These are phyloP conservation scores for Rhizophagus prolifer DNA, from an alignment of 192 early-diverging fungal genomes.

Conservation along the genomic window DNA sequence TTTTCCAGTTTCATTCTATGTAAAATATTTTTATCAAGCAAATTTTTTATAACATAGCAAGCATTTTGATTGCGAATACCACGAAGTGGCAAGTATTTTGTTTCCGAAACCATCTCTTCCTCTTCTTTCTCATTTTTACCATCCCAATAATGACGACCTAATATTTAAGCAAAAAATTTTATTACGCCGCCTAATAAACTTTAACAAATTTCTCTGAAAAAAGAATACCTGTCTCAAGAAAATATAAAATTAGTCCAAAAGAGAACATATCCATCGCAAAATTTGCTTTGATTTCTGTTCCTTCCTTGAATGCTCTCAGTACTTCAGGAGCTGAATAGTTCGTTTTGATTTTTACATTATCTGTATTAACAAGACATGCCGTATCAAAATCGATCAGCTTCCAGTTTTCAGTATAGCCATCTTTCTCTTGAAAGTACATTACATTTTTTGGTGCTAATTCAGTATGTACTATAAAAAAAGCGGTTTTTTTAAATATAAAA, in stretches of 20 bases:
- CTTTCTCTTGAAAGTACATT: constrained; percentile 8
- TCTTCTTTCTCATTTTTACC: neutral
- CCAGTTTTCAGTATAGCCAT: neutral
- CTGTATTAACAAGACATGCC: neutral
- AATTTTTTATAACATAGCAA: neutral
- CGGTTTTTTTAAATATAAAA: too few relatives aligned
- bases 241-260: constrained; percentile 16
- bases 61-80: neutral
- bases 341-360: neutral
- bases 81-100: neutral
- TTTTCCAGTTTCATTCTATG: neutral
- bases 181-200: neutral
- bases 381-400: constrained; percentile 9
- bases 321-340: constrained; percentile 17
- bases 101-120: neutral
- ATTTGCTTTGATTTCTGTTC: neutral
- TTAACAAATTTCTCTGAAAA: neutral
- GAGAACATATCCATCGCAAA: constrained; percentile 13
- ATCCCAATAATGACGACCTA: neutral
- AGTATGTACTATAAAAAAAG: neutral
- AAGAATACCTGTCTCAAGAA: constrained; percentile 2
- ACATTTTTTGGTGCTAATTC: constrained; percentile 3
- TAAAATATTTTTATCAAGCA: neutral
- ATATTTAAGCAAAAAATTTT: neutral
- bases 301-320: neutral